Evolutionary conservation across 306 rosid genomes (phyloP).

Genomic region (Lathyrus oleraceus): DNA sequence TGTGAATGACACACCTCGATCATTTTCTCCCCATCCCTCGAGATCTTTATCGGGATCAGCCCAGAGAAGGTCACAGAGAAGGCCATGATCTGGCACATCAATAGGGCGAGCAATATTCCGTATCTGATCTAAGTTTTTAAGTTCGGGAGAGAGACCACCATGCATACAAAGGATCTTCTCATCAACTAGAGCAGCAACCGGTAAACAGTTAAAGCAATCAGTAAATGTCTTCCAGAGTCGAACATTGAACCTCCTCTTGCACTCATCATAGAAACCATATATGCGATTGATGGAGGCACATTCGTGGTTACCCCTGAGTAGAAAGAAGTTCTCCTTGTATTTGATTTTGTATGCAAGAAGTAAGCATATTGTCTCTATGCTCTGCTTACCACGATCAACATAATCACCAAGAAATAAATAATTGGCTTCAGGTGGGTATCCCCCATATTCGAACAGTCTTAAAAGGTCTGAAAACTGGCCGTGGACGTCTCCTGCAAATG

Average conservation of each 20-base stretch:
- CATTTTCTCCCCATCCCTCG: constrained; percentile 91
- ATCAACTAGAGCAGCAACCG: constrained; percentile 81
- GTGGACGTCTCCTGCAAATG: constrained; percentile 73
- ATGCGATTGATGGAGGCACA: constrained; percentile 87
- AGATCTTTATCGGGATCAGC: constrained; percentile 88
- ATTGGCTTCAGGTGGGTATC: constrained; percentile 82
- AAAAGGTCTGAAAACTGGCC: constrained; percentile 84
- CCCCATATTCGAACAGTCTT: constrained; percentile 78
- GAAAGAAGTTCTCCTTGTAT: constrained; percentile 86
- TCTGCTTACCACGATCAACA: constrained; percentile 89
- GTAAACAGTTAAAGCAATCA: constrained; percentile 78
- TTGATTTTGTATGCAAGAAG: constrained; percentile 84
- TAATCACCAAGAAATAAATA: constrained; percentile 85
- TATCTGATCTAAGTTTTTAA: constrained; percentile 70
- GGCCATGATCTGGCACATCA: constrained; percentile 85
- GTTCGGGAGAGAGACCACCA: constrained; percentile 81
- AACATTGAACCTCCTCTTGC: constrained; percentile 82
- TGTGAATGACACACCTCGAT: constrained; percentile 81
- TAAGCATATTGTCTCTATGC: constrained; percentile 81
- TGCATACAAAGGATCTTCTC: constrained; percentile 92
- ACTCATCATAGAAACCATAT: constrained; percentile 86
- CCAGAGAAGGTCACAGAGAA: constrained; percentile 85
- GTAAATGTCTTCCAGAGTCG: constrained; percentile 82
- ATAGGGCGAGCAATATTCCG: constrained; percentile 79
- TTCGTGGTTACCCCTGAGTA: constrained; percentile 85